phyloP scores from a whole-genome alignment of 495 filamentous ascomycete species.

The Pyrenopolyporus hunteri region DNA sequence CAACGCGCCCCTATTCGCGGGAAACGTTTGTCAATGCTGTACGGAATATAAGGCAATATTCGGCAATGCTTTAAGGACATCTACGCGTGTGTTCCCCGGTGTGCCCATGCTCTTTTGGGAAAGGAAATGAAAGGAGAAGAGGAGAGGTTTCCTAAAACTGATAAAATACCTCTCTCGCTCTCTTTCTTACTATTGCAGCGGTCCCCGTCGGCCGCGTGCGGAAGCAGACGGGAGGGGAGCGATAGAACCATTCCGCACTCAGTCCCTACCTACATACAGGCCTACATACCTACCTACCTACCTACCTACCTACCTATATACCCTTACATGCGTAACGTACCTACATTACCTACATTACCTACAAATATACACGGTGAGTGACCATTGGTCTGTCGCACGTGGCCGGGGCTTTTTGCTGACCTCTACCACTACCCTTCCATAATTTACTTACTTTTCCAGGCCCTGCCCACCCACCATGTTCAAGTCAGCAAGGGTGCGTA shows the following conservation, averaged over 20 bases:
- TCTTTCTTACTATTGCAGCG: too few relatives aligned
- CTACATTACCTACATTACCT: background rate
- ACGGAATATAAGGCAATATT: conserved; percentile 6
- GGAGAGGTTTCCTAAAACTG: conserved; percentile 4
- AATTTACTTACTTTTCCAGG: background rate
- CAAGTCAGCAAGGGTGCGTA: too few relatives aligned
- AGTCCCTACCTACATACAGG: background rate
- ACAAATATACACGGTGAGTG: background rate
- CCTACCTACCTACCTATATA: background rate
- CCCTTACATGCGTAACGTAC: background rate
- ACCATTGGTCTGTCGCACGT: conserved; percentile 15
- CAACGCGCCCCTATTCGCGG: conserved; percentile 16
- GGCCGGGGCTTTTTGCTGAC: conserved; percentile 1
- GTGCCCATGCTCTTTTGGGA: too few relatives aligned
- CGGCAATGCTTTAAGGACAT: background rate
- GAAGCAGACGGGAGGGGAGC: too few relatives aligned
- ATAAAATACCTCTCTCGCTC: conserved; percentile 10
- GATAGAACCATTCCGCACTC: conserved; percentile 3
- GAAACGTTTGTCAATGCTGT: too few relatives aligned
- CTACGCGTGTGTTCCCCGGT: background rate
- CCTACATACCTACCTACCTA: background rate
- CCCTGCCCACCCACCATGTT: too few relatives aligned
- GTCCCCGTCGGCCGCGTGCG: background rate
- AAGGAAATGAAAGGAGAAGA: too few relatives aligned
- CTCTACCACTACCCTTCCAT: background rate